A percentile compares a stretch with the other conserved stretches of the same genome.
These are phyloP conservation scores for Trichosporon sp. DNA, from an alignment of 1,284 basidiomycete species.

Conservation along the genomic window DNA sequence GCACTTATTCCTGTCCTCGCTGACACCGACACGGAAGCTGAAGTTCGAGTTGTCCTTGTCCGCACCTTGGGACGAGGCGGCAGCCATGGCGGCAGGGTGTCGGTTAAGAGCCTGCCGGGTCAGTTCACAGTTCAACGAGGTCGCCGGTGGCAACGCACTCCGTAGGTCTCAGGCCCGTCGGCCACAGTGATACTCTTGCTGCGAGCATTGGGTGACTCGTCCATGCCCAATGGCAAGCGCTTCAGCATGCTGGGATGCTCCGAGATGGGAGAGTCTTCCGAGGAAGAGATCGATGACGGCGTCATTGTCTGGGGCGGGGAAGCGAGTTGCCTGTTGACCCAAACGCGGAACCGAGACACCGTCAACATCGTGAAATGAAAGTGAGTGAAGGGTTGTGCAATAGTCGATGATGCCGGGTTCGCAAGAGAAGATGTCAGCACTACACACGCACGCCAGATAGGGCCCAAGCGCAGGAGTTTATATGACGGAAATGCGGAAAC, in stretches of 20 bases:
- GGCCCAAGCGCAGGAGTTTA: slow-evolving; percentile 13
- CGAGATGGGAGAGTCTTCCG: slow-evolving; percentile 28
- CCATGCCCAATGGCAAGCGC: slow-evolving; percentile 42
- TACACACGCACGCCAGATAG: not conserved
- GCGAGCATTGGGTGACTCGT: slow-evolving; percentile 64
- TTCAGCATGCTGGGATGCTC: slow-evolving; percentile 25
- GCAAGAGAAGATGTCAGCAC: slow-evolving; percentile 11
- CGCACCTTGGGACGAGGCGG: not conserved
- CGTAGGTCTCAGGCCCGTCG: slow-evolving; percentile 70
- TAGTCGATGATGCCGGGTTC: not conserved
- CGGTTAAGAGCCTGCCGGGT: slow-evolving; percentile 54
- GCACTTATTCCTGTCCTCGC: slow-evolving; percentile 80
- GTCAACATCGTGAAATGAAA: not conserved
- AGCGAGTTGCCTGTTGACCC: slow-evolving; percentile 17
- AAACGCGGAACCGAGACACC: not conserved
- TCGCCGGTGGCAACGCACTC: slow-evolving; percentile 61
- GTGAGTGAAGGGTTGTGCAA: not conserved
- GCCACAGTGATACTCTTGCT: slow-evolving; percentile 74
- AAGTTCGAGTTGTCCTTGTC: slow-evolving; percentile 44
- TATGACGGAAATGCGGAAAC: slow-evolving; percentile 8
- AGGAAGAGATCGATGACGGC: slow-evolving; percentile 25
- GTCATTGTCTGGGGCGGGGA: slow-evolving; percentile 24
- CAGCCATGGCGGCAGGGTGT: slow-evolving; percentile 47
- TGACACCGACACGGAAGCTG: slow-evolving; percentile 79
- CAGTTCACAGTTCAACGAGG: not conserved